Conservation (phyloP, 1,284 basidiomycete genomes). For the Volvariella surrecta region DNA sequence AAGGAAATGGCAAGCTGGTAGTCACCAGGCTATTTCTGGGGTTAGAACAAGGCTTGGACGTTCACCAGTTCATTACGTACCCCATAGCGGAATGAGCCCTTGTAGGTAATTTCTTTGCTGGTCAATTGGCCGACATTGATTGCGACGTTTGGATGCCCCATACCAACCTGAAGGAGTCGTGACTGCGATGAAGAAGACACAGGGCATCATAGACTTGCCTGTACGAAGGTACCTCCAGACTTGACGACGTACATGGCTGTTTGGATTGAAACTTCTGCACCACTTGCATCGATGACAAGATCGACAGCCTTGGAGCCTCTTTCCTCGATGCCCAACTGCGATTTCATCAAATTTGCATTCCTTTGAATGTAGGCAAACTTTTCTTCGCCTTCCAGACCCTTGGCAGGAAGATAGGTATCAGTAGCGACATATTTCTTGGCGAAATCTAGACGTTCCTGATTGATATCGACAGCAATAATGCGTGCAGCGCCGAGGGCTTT, state of each 20-base stretch:
- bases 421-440: conserved; percentile 87
- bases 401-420: conserved; percentile 66
- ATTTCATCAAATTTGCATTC: conserved; percentile 55
- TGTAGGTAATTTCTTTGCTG: conserved; percentile 73
- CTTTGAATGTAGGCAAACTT: conserved; percentile 60
- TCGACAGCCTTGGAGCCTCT: conserved; percentile 55
- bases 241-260: conserved; percentile 72
- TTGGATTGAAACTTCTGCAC: conserved; percentile 82
- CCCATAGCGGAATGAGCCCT: conserved; percentile 85
- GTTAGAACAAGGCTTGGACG: background rate
- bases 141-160: conserved; percentile 57
- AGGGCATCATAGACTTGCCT: conserved; percentile 28
- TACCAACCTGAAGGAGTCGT: conserved; percentile 50
- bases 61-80: conserved; percentile 30
- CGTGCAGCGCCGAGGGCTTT: conserved; percentile 80
- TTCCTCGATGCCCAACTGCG: conserved; percentile 49
- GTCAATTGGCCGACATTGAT: conserved; percentile 56
- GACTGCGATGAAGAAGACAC: conserved; percentile 1
- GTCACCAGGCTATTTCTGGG: conserved; percentile 57
- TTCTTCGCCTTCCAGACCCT: conserved; percentile 55
- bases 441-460: conserved; percentile 76
- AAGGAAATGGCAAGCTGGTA: conserved; percentile 83
- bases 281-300: conserved; percentile 79
- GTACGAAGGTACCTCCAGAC: conserved; percentile 66
- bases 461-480: conserved; percentile 83